Evolutionary conservation across 257 asterid species (phyloP).

Genomic region (Avicennia marina): DNA sequence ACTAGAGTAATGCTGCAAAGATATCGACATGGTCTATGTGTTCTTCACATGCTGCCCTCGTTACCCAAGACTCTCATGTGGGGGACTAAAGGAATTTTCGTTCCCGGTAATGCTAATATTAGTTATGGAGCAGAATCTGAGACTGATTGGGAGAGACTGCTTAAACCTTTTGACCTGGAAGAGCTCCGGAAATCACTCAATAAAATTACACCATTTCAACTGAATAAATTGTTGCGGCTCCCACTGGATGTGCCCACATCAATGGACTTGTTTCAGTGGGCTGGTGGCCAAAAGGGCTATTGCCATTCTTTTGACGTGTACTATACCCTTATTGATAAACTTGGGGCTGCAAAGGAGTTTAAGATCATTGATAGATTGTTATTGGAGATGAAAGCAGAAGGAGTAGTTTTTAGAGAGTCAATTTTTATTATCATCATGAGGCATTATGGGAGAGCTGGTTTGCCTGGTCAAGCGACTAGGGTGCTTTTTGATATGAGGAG

Average conservation of each 20-base stretch:
- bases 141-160: slow-evolving; percentile 85
- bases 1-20: slow-evolving; percentile 32
- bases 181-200: slow-evolving; percentile 64
- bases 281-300: slow-evolving; percentile 63
- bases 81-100: slow-evolving; percentile 26
- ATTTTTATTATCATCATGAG: slow-evolving; percentile 74
- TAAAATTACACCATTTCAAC: slow-evolving; percentile 70
- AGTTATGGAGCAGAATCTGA: slow-evolving; percentile 42
- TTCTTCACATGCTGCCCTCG: slow-evolving; percentile 23
- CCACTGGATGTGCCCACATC: slow-evolving; percentile 68
- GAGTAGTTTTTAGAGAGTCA: slow-evolving; percentile 57
- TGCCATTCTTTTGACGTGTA: slow-evolving; percentile 66
- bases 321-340: slow-evolving; percentile 67
- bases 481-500: slow-evolving; percentile 75
- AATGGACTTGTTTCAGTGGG: slow-evolving; percentile 64
- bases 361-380: slow-evolving; percentile 57
- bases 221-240: slow-evolving; percentile 62
- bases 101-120: slow-evolving; percentile 21
- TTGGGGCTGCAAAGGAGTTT: slow-evolving; percentile 56
- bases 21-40: slow-evolving; percentile 10
- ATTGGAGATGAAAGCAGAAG: slow-evolving; percentile 82
- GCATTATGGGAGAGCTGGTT: slow-evolving; percentile 79
- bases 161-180: slow-evolving; percentile 78
- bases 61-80: slow-evolving; percentile 23
- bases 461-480: slow-evolving; percentile 91